Base-by-base conservation (phyloP, 75 land plant species). In the Pinus albicaulis region DNA sequence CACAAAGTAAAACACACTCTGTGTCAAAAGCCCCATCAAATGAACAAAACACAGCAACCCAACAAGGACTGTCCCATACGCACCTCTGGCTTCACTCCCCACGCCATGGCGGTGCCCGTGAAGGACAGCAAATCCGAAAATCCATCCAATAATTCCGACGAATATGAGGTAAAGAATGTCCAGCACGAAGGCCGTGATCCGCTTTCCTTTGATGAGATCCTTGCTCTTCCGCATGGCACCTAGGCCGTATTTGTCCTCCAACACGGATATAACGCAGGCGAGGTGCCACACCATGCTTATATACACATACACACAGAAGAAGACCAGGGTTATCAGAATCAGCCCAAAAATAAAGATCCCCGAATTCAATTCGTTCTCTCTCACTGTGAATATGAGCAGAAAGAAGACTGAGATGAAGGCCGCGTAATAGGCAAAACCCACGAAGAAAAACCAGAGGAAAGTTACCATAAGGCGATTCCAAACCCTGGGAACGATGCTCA, bases 181-280 rank as follows among this genome's bases (percentile, higher is more conserved):
- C 7, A 84, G 76, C 11, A 65, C 78, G 19, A 69, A 59, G 5
- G 80, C 55, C 16, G 78, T 58, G 20, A 25, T 2, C 28, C 68
- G n/a, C 85, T 93, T 96, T 7, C 98, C 98, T 59, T 81, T 89
- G 17, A 95, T 79, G 24, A 95, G 79, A 3, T 24, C 65, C 64
- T 52, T 73, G 70, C 92, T 89, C 84, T 86, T 93, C 76, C 28
- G 76, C 83, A 95, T 74, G 41, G 96, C 96, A 7, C 61, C 61
- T 1, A 59, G 17, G n/a, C 99, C 98, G 36, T 91, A 92, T 13
- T 84, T 44, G 34, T 92, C 93, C 81, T 98, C 99, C 13, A 98
- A 81, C 4, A 98, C 98, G 2, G 98, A 80, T 11, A 98, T 80
- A 23, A 95, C 99, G 55, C 92, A 89, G 24, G 98, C 98, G 17